Base-by-base conservation (phyloP, 805 yeast genomes). In the Wickerhamomyces bisporus region DNA sequence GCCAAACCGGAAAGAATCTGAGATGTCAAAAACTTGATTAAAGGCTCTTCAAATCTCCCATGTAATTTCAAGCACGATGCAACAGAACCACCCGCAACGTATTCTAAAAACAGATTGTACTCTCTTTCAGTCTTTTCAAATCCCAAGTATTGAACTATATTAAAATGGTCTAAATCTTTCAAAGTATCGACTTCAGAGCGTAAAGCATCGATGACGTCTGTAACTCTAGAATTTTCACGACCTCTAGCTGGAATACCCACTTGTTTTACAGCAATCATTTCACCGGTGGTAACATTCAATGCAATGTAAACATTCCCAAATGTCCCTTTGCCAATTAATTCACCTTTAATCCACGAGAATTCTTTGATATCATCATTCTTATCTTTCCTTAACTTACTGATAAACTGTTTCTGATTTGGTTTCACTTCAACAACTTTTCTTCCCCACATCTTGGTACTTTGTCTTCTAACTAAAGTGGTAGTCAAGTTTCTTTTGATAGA, bases 311-410 rank as follows among this genome's bases (percentile, higher is more conserved):
- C 99, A 26, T 86, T 81, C 9, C 98, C 99, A 67, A 89, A 93
- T 1, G 97, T 89, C 0, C 99, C 99, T 41, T 86, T 78, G 0
- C 99, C 99, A 41, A 93, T 87, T 45, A 93, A 68, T 54, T 89
- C 97, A 70, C 99, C 99, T 56, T 87, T 87, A 35, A 94, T 83
- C 99, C 99, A 93, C 0, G 94, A 94, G 65, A 88, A 91, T 61
- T 89, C 95, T 52, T 79, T 84, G 55, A 75, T 74, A 35, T 78
- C 75, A 12, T 89, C 93, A 38, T 71, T 73, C 25, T 74, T 74
- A 52, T 44, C 50, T 15, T 75, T 81, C 38, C 77, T 71, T 36
- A 85, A 61, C 47, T 78, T 78, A 37, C 80, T 75, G 10, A 85
- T 81, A 42, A 71, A 69, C 28, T 74, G 75, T 43, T 73, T 69